Conservation (phyloP, 169 alveolate species). For the Eimeria necatrix region DNA sequence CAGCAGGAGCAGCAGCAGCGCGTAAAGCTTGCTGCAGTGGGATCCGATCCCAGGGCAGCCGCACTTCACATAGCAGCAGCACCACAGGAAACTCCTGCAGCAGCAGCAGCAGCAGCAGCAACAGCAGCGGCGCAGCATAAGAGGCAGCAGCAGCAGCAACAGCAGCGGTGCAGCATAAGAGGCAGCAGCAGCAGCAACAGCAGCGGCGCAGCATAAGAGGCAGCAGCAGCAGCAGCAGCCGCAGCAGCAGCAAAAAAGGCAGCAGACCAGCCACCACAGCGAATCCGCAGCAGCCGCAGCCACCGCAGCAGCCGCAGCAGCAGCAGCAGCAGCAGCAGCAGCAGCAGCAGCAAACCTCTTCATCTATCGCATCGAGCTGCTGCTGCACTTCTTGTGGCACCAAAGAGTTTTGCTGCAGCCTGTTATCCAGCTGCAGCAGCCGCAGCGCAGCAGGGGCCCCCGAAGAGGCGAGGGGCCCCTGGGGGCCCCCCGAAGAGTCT, state of each 20-base stretch:
- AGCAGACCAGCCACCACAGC: background rate
- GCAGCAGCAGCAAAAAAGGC: background rate
- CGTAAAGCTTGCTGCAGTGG: background rate
- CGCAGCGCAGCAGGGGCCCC: slow-evolving; percentile 57
- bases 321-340: slow-evolving; percentile 15
- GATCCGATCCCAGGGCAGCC: background rate
- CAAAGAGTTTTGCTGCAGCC: background rate
- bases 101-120: background rate
- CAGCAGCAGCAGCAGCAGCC: slow-evolving; percentile 1
- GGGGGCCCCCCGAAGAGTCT: background rate
- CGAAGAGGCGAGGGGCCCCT: background rate
- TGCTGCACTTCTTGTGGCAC: background rate
- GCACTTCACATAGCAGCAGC: background rate
- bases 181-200: background rate
- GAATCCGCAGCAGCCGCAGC: slow-evolving; percentile 2
- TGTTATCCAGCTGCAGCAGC: slow-evolving; percentile 57
- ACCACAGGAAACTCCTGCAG: background rate
- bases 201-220: background rate
- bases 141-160: slow-evolving; percentile 1
- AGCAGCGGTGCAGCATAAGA: background rate
- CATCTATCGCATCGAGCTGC: background rate
- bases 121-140: background rate
- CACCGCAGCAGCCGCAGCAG: background rate
- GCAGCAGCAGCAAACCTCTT: slow-evolving; percentile 1
- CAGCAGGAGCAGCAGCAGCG: background rate